Evolutionary conservation across 1,139 yeast genomes (phyloP), one percentile per base, ranked within the genome.

Genomic region (Blastobotrys buckinghamii): DNA sequence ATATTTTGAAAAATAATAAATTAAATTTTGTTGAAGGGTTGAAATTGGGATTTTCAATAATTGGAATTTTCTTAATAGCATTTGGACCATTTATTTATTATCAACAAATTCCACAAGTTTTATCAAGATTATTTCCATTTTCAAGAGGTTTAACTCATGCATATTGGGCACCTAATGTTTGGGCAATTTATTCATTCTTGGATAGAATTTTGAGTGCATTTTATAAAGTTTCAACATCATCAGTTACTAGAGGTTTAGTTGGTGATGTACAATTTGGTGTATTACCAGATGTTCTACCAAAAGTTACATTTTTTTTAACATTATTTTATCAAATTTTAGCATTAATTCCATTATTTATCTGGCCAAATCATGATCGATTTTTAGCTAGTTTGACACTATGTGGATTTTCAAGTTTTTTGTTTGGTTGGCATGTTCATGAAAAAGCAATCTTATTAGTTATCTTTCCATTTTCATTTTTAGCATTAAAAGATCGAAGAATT

Each of bases 401-500:
- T 69, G 98, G 95, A 1, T 88, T 79, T 68, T 82, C 97, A 0
- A 85, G 96, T 4, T 92, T 87, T 62, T 69, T 92, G 48, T 92
- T 92, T 68, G 98, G 99, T 6, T 92, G 97, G 97, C 98, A 92
- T 64, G 98, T 92, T 24, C 98, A 92, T 68, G 98, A 90, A 67
- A 92, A 92, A 74, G 98, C 98, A 0, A 81, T 92, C 37, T 75
- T 94, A 71, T 68, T 89, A 30, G 84, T 90, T 1, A 85, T 92
- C n/a, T 78, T 94, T 61, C 98, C 99, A 1, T 80, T 88, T 63
- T 76, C 94, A 4, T 84, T 92, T 63, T 68, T 90, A 35, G 86
- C 84, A 1, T 73, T 82, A 13, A 74, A 78, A 34, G 96, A 89
- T 61, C 76, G 83, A 52, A 75, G 94, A 48, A 69, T 89, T 35